phyloP scores from a whole-genome alignment of 495 filamentous ascomycete genomes.

The Annulohypoxylon moriforme region DNA sequence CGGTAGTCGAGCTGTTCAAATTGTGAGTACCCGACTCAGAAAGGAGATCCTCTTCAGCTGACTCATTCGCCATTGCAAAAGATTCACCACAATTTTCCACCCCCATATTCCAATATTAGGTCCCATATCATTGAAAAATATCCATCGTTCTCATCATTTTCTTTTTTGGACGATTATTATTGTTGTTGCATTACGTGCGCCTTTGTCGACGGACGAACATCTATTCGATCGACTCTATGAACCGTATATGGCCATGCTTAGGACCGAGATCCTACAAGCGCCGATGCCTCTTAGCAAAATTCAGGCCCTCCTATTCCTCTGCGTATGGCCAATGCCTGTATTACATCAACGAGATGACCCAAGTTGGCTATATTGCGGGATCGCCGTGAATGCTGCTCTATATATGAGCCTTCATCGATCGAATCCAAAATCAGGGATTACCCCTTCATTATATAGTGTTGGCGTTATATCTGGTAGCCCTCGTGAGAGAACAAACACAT shows the following conservation, averaged over 20 bases:
- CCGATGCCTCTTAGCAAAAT: conserved; percentile 46
- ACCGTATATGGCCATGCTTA: conserved; percentile 42
- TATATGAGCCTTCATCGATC: conserved; percentile 48
- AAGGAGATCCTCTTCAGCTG: not conserved
- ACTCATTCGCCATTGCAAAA: conserved; percentile 15
- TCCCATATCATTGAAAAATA: conserved; percentile 40
- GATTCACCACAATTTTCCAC: conserved; percentile 42
- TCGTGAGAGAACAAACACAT: conserved; percentile 44
- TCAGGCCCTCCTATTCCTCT: conserved; percentile 50
- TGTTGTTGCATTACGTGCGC: conserved; percentile 26
- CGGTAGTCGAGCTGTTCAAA: conserved; percentile 41
- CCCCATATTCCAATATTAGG: conserved; percentile 46
- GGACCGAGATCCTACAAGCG: conserved; percentile 31
- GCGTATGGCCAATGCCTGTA: conserved; percentile 48
- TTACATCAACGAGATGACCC: conserved; percentile 43
- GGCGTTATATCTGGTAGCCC: conserved; percentile 28
- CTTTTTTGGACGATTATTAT: conserved; percentile 52
- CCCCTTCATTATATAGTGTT: conserved; percentile 26
- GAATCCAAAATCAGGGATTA: conserved; percentile 14
- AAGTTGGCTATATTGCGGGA: conserved; percentile 50
- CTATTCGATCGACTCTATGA: conserved; percentile 36
- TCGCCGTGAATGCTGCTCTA: conserved; percentile 48
- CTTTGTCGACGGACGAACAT: conserved; percentile 26
- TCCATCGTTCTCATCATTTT: conserved; percentile 42
- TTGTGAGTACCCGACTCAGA: conserved; percentile 24